Evolutionary conservation across 2,329 filamentous ascomycete species (phyloP).

Genomic region (Fusarium veterinarium): DNA sequence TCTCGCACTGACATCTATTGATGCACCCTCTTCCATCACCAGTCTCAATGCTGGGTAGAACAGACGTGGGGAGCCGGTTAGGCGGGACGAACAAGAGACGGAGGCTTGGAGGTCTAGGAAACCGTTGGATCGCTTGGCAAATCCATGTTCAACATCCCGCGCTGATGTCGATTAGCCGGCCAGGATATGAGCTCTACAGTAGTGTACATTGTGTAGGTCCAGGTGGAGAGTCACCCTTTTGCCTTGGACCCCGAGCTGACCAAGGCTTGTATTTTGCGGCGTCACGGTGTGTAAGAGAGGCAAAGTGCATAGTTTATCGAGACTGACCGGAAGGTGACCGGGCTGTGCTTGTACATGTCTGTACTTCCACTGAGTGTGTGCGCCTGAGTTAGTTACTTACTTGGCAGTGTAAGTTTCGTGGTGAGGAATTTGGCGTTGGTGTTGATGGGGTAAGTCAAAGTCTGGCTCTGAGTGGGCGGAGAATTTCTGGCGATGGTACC

Average conservation of each 20-base stretch:
- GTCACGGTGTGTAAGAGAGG: constrained; percentile 15
- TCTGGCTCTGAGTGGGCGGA: constrained; percentile 16
- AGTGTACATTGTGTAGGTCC: not conserved
- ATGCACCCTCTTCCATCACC: constrained; percentile 13
- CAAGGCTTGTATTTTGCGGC: constrained; percentile 1
- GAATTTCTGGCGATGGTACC: constrained; percentile 24
- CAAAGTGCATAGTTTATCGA: constrained; percentile 26
- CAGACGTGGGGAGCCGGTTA: constrained; percentile 21
- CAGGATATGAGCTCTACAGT: constrained; percentile 2
- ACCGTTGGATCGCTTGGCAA: constrained; percentile 11
- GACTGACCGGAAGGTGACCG: constrained; percentile 16
- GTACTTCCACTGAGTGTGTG: not conserved
- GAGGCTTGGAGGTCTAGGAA: not conserved
- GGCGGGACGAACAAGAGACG: constrained; percentile 26
- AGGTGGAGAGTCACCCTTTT: constrained; percentile 15
- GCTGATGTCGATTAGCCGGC: constrained; percentile 16
- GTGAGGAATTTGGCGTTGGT: constrained; percentile 8
- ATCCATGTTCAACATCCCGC: constrained; percentile 28
- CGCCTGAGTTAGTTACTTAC: constrained; percentile 12
- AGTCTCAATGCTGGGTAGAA: constrained; percentile 8
- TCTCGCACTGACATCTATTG: not conserved
- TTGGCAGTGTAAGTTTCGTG: constrained; percentile 12
- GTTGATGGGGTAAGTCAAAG: constrained; percentile 16
- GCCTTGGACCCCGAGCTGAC: constrained; percentile 10
- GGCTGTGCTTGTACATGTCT: not conserved